Percentiles rank a stretch among this genome's conserved stretches.
These are phyloP conservation scores for Crithidia sp. DNA, from an alignment of 208 protist species.

Conservation along the genomic window DNA sequence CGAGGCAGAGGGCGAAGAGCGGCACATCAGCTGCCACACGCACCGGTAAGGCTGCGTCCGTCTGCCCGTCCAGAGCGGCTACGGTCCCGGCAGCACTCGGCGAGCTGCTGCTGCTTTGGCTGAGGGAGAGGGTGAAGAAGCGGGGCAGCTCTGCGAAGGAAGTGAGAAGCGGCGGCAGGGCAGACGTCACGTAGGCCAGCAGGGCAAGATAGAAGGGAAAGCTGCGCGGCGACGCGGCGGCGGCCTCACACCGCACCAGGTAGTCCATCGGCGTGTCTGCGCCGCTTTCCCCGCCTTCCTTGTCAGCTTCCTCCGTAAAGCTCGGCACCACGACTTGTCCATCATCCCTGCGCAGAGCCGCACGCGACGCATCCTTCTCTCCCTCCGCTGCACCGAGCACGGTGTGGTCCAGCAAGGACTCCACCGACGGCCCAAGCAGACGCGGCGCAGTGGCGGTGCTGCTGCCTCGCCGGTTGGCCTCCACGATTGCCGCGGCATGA, in stretches of 20 bases:
- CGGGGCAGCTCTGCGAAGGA: constrained; percentile 25
- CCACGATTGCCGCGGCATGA: neutral
- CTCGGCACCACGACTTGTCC: neutral
- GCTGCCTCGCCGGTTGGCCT: too few relatives aligned
- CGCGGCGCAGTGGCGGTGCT: neutral
- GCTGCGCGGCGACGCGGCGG: constrained; percentile 16
- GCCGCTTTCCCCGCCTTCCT: neutral
- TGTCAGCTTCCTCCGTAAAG: neutral
- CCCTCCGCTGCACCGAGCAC: neutral
- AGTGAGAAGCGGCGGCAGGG: constrained; percentile 27
- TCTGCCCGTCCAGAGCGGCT: neutral
- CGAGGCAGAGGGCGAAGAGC: constrained; percentile 24
- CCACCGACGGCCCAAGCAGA: constrained; percentile 3
- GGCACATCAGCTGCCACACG: neutral
- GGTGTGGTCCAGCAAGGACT: constrained; percentile 4
- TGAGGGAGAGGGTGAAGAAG: constrained; percentile 21
- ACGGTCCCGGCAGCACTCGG: neutral
- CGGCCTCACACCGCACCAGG: constrained; percentile 26
- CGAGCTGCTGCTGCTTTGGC: neutral
- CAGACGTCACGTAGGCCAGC: constrained; percentile 30
- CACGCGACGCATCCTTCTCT: neutral
- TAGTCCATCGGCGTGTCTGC: constrained; percentile 4
- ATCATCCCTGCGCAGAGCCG: neutral
- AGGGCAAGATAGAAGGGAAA: constrained; percentile 37
- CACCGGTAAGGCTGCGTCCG: neutral